phyloP scores from a whole-genome alignment of 2,329 filamentous ascomycete species.

The Peltaster fructicola region DNA sequence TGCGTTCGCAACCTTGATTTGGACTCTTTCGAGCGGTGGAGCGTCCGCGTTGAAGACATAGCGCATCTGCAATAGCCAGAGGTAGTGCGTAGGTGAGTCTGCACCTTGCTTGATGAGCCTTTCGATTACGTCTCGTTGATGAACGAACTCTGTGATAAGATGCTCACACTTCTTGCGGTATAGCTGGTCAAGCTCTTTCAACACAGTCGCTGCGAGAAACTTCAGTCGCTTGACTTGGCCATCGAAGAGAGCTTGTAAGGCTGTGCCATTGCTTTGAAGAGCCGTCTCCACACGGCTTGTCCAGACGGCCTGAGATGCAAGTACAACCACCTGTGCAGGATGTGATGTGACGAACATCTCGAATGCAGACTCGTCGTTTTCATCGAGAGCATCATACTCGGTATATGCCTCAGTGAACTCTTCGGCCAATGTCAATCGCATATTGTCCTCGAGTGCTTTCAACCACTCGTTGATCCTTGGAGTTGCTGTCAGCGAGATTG shows the following conservation, averaged over 20 bases:
- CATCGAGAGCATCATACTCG: conserved; percentile 53
- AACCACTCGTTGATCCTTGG: conserved; percentile 99
- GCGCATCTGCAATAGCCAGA: conserved; percentile 95
- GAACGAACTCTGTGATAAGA: conserved; percentile 95
- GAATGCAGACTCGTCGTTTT: conserved; percentile 53
- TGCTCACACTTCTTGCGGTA: conserved; percentile 95
- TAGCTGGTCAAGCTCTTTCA: conserved; percentile 74
- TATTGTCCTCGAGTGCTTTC: conserved; percentile 74
- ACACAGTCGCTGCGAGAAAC: conserved; percentile 70
- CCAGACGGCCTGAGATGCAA: conserved; percentile 89
- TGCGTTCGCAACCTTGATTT: conserved; percentile 94
- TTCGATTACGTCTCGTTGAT: conserved; percentile 85
- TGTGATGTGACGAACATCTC: conserved; percentile 67
- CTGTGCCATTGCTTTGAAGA: conserved; percentile 52
- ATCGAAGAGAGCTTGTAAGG: conserved; percentile 54
- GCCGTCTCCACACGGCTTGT: conserved; percentile 70
- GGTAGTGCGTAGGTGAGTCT: conserved; percentile 57
- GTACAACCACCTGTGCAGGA: conserved; percentile 86
- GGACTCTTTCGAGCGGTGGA: conserved; percentile 65
- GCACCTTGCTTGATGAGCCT: conserved; percentile 66
- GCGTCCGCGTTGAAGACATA: conserved; percentile 74
- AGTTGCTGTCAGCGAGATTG: conserved; percentile 81
- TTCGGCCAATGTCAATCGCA: conserved; percentile 88
- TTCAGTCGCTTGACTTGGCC: conserved; percentile 72
- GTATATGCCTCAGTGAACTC: conserved; percentile 72